Evolutionary conservation across 129 eudicot species (phyloP).

Genomic region (Arctium lappa): DNA sequence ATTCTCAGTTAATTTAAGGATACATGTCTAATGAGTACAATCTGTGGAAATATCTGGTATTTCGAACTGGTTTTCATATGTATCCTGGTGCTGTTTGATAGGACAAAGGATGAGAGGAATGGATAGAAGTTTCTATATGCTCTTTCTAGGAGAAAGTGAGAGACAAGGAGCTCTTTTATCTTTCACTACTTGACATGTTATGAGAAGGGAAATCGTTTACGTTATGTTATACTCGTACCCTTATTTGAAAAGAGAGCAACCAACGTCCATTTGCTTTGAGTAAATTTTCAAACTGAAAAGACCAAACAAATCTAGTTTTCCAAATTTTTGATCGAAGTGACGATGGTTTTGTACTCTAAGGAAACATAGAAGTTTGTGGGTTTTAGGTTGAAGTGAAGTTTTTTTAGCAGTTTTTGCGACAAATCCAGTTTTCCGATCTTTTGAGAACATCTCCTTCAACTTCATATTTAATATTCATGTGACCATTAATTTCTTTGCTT

Average conservation of each 20-base stretch:
- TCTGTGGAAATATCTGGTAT: neutral
- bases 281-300: neutral
- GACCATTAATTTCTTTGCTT: neutral
- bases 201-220: neutral
- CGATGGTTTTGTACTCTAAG: neutral
- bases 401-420: neutral
- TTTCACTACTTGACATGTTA: neutral
- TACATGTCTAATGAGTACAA: neutral
- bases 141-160: neutral
- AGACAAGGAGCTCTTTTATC: neutral
- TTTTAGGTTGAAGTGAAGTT: neutral
- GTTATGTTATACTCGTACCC: neutral
- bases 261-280: neutral
- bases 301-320: neutral
- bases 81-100: too few relatives aligned
- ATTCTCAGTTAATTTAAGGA: neutral
- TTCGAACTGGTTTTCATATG: neutral
- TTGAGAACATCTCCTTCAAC: neutral
- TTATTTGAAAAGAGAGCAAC: neutral
- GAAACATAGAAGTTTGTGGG: neutral
- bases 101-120: too few relatives aligned
- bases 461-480: too few relatives aligned
- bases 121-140: too few relatives aligned
- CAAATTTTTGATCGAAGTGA: neutral
- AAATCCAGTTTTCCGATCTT: neutral